These are phyloP conservation scores for Aspergillus felis DNA, from an alignment of 2,329 filamentous ascomycete genomes.

Conservation along the genomic window DNA sequence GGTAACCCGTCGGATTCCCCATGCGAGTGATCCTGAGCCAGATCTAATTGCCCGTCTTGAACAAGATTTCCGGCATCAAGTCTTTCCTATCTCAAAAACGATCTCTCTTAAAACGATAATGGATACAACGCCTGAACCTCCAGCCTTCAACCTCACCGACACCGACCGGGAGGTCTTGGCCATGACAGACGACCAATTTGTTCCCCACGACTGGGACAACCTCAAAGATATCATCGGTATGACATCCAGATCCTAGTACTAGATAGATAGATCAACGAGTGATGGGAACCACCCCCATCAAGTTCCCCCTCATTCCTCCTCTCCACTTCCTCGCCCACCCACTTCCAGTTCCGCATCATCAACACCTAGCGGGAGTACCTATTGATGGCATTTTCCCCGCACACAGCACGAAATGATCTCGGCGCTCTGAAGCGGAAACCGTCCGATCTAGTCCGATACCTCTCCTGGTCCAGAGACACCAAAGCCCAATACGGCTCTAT, in stretches of 20 bases:
- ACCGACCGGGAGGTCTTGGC: conserved; percentile 48
- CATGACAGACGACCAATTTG: conserved; percentile 51
- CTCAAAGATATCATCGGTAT: conserved; percentile 51
- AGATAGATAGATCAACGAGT: not conserved
- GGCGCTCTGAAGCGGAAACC: conserved; percentile 56
- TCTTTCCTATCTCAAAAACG: not conserved
- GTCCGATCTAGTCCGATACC: conserved; percentile 55
- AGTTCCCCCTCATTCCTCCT: conserved; percentile 1
- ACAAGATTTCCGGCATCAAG: conserved; percentile 12
- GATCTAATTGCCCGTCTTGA: conserved; percentile 9
- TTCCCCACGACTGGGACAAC: conserved; percentile 50
- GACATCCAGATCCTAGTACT: conserved; percentile 7
- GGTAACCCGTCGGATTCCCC: conserved; percentile 10
- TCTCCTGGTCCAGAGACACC: conserved; percentile 54
- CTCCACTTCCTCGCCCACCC: not conserved
- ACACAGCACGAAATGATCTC: conserved; percentile 48
- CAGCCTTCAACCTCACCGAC: conserved; percentile 48
- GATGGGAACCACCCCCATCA: not conserved
- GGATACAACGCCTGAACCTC: conserved; percentile 8
- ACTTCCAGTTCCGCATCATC: not conserved
- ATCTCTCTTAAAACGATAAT: not conserved
- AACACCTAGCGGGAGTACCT: not conserved
- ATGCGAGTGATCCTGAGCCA: not conserved
- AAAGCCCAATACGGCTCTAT: conserved; percentile 55
- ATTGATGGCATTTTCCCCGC: conserved; percentile 3